Evolutionary conservation across 2,329 filamentous ascomycete species (phyloP).

Genomic region (Fusarium udum): DNA sequence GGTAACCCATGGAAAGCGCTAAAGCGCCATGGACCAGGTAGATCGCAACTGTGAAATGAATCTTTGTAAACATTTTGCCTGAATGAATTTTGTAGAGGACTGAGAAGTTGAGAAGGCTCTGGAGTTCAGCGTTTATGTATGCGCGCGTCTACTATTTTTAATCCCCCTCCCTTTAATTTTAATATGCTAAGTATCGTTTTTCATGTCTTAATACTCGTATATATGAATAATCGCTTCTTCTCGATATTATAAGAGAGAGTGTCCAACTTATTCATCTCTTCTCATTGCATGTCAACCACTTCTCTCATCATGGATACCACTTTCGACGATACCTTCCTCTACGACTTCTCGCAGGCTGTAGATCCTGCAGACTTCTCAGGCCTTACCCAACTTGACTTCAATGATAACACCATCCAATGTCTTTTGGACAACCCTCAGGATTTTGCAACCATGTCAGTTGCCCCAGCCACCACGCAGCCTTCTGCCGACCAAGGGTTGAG

Average conservation of each 20-base stretch:
- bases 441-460: neutral
- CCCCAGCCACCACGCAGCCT: neutral
- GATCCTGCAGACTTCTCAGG: neutral
- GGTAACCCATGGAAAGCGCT: conserved; percentile 2
- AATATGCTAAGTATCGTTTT: neutral
- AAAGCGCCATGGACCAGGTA: neutral
- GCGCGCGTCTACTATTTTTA: conserved; percentile 1
- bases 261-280: neutral
- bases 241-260: neutral
- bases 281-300: neutral
- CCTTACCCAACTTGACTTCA: neutral
- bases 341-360: conserved; percentile 2
- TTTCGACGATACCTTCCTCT: neutral
- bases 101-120: neutral
- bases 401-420: neutral
- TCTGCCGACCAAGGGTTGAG: neutral
- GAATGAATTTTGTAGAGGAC: neutral
- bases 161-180: neutral
- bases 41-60: neutral
- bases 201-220: neutral
- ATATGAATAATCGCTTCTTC: neutral
- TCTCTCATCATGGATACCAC: neutral
- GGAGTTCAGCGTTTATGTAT: conserved; percentile 5
- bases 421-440: neutral
- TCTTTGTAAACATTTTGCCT: neutral